Percentiles rank a stretch among this genome's conserved stretches.
Conservation (phyloP, 1,139 yeast genomes). For the Geotrichum australiense region DNA sequence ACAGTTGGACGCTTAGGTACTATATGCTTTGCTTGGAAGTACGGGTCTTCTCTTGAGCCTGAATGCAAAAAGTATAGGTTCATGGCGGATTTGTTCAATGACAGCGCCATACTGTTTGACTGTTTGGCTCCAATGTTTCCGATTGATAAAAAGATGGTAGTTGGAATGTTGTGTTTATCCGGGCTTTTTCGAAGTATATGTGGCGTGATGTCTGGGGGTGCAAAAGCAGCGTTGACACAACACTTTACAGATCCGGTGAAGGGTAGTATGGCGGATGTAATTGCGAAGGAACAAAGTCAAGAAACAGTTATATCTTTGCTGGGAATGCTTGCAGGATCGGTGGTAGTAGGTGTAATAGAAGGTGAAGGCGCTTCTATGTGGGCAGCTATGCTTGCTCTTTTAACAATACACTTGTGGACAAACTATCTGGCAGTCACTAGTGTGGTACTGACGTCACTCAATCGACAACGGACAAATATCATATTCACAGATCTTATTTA, state of each 20-base stretch:
- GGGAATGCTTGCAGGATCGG: slow-evolving; percentile 36
- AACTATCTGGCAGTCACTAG: slow-evolving; percentile 34
- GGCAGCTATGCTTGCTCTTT: slow-evolving; percentile 26
- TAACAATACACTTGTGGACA: slow-evolving; percentile 32
- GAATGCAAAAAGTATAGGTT: slow-evolving; percentile 36
- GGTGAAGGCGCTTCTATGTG: slow-evolving; percentile 33
- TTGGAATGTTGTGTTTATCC: slow-evolving; percentile 32
- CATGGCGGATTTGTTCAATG: slow-evolving; percentile 36
- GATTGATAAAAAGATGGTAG: slow-evolving; percentile 22
- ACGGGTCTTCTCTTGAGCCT: slow-evolving; percentile 34
- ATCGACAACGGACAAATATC: slow-evolving; percentile 34
- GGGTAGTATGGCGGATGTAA: slow-evolving; percentile 36
- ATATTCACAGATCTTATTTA: slow-evolving; percentile 30
- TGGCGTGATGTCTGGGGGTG: slow-evolving; percentile 38
- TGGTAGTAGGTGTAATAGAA: slow-evolving; percentile 30
- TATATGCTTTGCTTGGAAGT: slow-evolving; percentile 35
- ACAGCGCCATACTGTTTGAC: slow-evolving; percentile 34
- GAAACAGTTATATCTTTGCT: slow-evolving; percentile 36
- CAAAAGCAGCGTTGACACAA: slow-evolving; percentile 37
- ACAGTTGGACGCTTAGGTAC: slow-evolving; percentile 37
- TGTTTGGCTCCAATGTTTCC: slow-evolving; percentile 34
- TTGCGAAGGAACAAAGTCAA: slow-evolving; percentile 37
- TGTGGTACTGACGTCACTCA: slow-evolving; percentile 32
- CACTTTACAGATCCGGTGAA: slow-evolving; percentile 34
- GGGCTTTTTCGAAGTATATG: slow-evolving; percentile 34